phyloP scores from a whole-genome alignment of 345 rosid genomes.

The Populus alba region DNA sequence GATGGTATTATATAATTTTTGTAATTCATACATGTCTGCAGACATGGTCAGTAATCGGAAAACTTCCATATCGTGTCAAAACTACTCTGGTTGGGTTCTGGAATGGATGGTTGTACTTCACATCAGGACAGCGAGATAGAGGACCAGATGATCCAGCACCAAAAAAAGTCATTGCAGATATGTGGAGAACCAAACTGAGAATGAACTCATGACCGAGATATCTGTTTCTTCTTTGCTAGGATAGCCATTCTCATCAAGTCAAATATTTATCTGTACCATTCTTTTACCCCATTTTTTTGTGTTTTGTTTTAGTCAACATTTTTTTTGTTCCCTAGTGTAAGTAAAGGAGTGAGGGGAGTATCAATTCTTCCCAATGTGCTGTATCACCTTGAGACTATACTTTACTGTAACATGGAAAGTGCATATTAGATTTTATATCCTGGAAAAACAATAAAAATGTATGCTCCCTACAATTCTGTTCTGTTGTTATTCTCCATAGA shows the following conservation, averaged over 20 bases:
- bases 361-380: background rate
- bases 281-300: background rate
- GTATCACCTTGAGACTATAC: background rate
- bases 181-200: conserved; percentile 87
- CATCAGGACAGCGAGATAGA: conserved; percentile 93
- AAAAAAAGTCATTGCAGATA: conserved; percentile 72
- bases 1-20: background rate
- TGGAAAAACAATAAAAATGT: background rate
- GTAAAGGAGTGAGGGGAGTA: background rate
- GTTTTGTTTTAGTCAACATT: background rate
- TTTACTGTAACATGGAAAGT: background rate
- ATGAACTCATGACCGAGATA: conserved; percentile 37
- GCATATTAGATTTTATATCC: background rate
- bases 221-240: conserved; percentile 10
- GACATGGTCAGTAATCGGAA: conserved; percentile 88
- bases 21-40: conserved; percentile 26
- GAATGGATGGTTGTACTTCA: conserved; percentile 84
- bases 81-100: conserved; percentile 82
- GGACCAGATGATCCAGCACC: conserved; percentile 86
- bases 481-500: background rate
- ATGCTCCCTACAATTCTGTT: background rate
- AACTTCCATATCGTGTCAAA: conserved; percentile 91
- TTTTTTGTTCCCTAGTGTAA: background rate
- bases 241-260: background rate
- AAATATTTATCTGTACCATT: background rate